phyloP scores from a whole-genome alignment of 2,329 filamentous ascomycete species.

The Trichophyton equinum region DNA sequence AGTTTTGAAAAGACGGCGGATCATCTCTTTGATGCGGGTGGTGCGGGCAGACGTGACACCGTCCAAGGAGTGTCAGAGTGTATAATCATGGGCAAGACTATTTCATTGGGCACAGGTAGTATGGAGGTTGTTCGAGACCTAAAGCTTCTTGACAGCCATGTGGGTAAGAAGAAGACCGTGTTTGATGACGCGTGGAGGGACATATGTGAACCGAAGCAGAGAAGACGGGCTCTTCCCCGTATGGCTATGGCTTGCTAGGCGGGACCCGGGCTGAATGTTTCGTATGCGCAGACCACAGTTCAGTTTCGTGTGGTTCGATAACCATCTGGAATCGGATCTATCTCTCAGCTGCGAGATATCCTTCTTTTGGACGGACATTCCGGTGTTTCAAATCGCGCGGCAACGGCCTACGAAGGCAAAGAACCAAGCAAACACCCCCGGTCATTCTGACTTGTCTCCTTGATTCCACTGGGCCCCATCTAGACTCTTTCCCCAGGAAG shows the following conservation, averaged over 20 bases:
- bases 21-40: slow-evolving; percentile 88
- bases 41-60: slow-evolving; percentile 77
- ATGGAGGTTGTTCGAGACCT: slow-evolving; percentile 78
- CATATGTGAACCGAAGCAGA: neutral
- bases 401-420: neutral
- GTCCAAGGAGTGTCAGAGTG: slow-evolving; percentile 93
- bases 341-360: neutral
- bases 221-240: neutral
- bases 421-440: neutral
- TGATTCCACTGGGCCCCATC: neutral
- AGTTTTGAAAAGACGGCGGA: slow-evolving; percentile 98
- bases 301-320: neutral
- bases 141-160: slow-evolving; percentile 49
- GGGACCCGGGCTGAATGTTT: neutral
- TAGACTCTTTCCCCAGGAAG: neutral
- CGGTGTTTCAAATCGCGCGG: neutral
- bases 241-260: neutral
- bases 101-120: slow-evolving; percentile 78
- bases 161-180: slow-evolving; percentile 44
- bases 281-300: neutral
- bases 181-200: slow-evolving; percentile 53
- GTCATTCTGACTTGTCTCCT: neutral
- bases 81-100: slow-evolving; percentile 96
- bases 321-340: neutral
- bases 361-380: neutral